Percentiles rank a stretch among this genome's conserved stretches.
These are phyloP conservation scores for Kalanchoe fedtschenkoi DNA, from an alignment of 164 flowering plant genomes.

Conservation along the genomic window DNA sequence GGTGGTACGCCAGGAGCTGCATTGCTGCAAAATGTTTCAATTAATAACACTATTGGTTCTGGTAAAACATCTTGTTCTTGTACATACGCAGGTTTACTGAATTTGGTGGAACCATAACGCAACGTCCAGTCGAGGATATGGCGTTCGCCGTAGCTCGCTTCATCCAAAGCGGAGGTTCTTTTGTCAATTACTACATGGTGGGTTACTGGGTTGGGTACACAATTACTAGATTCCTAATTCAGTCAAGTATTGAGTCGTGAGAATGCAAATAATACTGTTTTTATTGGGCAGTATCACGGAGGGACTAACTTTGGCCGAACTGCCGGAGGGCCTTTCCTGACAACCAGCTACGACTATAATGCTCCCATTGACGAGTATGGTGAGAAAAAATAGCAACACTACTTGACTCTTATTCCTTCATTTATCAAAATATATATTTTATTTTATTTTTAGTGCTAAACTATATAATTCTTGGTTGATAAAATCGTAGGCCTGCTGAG, in stretches of 20 bases:
- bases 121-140: conserved; percentile 55
- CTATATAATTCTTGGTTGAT: not conserved
- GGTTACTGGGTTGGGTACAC: not conserved
- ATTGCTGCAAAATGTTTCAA: not conserved
- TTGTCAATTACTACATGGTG: conserved; percentile 68
- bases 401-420: not conserved
- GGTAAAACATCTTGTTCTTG: too few species aligned
- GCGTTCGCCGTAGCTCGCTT: conserved; percentile 68
- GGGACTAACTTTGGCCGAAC: conserved; percentile 65
- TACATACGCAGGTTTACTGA: conserved; percentile 44
- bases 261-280: not conserved
- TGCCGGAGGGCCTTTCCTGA: conserved; percentile 53
- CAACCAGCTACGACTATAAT: conserved; percentile 62
- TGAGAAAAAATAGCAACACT: conserved; percentile 7
- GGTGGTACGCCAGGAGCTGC: conserved; percentile 19
- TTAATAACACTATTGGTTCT: too few species aligned
- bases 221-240: too few species aligned
- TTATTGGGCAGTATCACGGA: conserved; percentile 40
- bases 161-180: conserved; percentile 50
- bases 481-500: not conserved
- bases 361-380: conserved; percentile 68
- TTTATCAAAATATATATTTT: not conserved
- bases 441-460: too few species aligned
- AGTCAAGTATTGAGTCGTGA: not conserved
- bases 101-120: conserved; percentile 47